These are phyloP conservation scores for Mycena vitilis DNA, from an alignment of 768 basidiomycete species.

Conservation along the genomic window DNA sequence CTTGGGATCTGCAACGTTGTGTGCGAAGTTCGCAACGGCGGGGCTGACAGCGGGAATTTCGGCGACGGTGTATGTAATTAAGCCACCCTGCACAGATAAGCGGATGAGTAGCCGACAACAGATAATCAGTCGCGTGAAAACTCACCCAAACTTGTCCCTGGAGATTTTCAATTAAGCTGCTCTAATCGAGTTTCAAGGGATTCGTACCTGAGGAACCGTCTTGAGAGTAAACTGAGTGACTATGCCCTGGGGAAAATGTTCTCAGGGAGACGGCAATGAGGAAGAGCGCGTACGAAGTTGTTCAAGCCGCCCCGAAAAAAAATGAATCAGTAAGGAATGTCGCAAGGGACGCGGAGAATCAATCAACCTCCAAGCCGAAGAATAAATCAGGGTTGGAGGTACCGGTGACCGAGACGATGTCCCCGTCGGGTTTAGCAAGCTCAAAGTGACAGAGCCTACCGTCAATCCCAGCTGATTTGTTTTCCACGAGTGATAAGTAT, in stretches of 20 bases:
- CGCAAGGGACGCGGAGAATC: too few species aligned
- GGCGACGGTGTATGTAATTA: slow-evolving; percentile 47
- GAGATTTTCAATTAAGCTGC: not conserved
- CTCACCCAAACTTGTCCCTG: slow-evolving; percentile 66
- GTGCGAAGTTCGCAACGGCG: slow-evolving; percentile 55
- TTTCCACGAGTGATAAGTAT: slow-evolving; percentile 73
- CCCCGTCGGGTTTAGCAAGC: slow-evolving; percentile 67
- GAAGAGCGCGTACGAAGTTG: slow-evolving; percentile 56
- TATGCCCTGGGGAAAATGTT: slow-evolving; percentile 55
- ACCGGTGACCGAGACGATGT: slow-evolving; percentile 49
- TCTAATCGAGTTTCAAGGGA: not conserved
- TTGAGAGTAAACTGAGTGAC: slow-evolving; percentile 69
- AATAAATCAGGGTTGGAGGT: slow-evolving; percentile 52
- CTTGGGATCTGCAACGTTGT: slow-evolving; percentile 61
- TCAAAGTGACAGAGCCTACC: slow-evolving; percentile 68
- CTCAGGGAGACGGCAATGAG: not conserved
- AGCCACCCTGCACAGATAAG: slow-evolving; percentile 68
- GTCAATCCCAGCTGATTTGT: slow-evolving; percentile 72
- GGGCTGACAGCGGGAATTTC: slow-evolving; percentile 41
- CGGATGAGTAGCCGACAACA: not conserved
- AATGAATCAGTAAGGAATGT: too few species aligned
- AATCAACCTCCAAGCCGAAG: slow-evolving; percentile 53
- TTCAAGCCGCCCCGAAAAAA: slow-evolving; percentile 68
- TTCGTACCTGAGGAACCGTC: slow-evolving; percentile 57
- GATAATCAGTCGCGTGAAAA: too few species aligned